Conservation (phyloP, 2,329 filamentous ascomycete genomes). For the Colletotrichum spaethianum region DNA sequence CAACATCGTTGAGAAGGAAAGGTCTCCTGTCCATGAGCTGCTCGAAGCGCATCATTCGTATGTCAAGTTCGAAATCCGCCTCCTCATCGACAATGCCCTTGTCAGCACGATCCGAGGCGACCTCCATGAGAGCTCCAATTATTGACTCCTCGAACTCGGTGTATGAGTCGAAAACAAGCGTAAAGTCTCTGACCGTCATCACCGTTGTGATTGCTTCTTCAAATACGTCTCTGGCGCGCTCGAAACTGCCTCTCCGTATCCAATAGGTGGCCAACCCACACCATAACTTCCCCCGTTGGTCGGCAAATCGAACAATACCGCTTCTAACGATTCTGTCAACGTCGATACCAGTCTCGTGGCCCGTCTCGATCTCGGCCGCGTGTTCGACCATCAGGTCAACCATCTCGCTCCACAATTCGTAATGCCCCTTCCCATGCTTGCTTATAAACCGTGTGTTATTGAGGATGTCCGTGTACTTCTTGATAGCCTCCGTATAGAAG, state of each 20-base stretch:
- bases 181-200: slow-evolving; percentile 98
- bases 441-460: slow-evolving; percentile 93
- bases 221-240: slow-evolving; percentile 91
- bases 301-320: slow-evolving; percentile 90
- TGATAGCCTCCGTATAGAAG: slow-evolving; percentile 91
- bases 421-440: slow-evolving; percentile 94
- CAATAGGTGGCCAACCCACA: slow-evolving; percentile 95
- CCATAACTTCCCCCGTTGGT: slow-evolving; percentile 96
- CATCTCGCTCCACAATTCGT: slow-evolving; percentile 98
- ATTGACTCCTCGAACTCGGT: slow-evolving; percentile 97
- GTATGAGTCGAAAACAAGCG: slow-evolving; percentile 95
- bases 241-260: slow-evolving; percentile 93
- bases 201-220: slow-evolving; percentile 98
- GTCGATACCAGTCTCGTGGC: slow-evolving; percentile 85
- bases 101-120: slow-evolving; percentile 83
- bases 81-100: slow-evolving; percentile 84
- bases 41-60: slow-evolving; percentile 98
- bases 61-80: slow-evolving; percentile 94
- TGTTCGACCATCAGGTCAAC: slow-evolving; percentile 93
- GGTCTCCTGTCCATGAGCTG: slow-evolving; percentile 97
- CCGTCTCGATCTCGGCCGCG: slow-evolving; percentile 86
- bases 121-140: slow-evolving; percentile 91
- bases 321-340: slow-evolving; percentile 94
- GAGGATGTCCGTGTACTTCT: slow-evolving; percentile 91
- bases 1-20: slow-evolving; percentile 95